Evolutionary conservation across 2,329 filamentous ascomycete species (phyloP).

Genomic region (Didymella keratinophila): DNA sequence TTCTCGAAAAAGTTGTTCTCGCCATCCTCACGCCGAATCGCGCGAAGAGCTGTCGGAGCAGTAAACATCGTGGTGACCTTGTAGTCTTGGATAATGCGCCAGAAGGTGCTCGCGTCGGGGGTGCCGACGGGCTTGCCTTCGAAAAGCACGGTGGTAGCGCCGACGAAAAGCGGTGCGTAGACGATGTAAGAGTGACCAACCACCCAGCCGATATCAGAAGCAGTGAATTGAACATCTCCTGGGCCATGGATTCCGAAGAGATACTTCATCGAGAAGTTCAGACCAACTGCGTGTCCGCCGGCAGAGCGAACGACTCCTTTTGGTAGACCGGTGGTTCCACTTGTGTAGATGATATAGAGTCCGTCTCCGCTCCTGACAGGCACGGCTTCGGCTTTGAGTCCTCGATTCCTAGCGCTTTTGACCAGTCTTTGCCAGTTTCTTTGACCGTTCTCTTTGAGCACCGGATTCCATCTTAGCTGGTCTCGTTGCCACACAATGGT

Average conservation of each 20-base stretch:
- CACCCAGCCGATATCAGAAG: slow-evolving; percentile 92
- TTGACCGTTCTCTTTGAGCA: slow-evolving; percentile 73
- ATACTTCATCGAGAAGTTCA: slow-evolving; percentile 83
- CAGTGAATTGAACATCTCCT: slow-evolving; percentile 81
- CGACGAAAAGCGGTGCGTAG: slow-evolving; percentile 84
- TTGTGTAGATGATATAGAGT: slow-evolving; percentile 92
- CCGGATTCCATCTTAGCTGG: slow-evolving; percentile 74
- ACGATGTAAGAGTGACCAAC: slow-evolving; percentile 80
- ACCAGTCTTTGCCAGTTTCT: slow-evolving; percentile 81
- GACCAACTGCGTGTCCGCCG: slow-evolving; percentile 84
- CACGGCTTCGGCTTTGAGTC: slow-evolving; percentile 75
- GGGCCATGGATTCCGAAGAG: slow-evolving; percentile 84
- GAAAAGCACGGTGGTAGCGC: slow-evolving; percentile 85
- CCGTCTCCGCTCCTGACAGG: slow-evolving; percentile 79
- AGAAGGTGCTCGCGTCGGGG: slow-evolving; percentile 86
- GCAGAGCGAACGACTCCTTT: slow-evolving; percentile 86
- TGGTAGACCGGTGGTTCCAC: slow-evolving; percentile 79
- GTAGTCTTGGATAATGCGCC: slow-evolving; percentile 85
- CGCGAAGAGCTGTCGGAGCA: slow-evolving; percentile 84
- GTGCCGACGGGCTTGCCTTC: slow-evolving; percentile 95
- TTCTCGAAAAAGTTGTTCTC: slow-evolving; percentile 71
- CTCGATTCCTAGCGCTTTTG: slow-evolving; percentile 72
- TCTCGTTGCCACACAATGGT: slow-evolving; percentile 87
- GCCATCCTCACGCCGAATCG: slow-evolving; percentile 86
- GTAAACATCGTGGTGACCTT: slow-evolving; percentile 82